Base-by-base conservation (phyloP, 371 early-diverging fungal species). In the Mucor ambiguus region DNA sequence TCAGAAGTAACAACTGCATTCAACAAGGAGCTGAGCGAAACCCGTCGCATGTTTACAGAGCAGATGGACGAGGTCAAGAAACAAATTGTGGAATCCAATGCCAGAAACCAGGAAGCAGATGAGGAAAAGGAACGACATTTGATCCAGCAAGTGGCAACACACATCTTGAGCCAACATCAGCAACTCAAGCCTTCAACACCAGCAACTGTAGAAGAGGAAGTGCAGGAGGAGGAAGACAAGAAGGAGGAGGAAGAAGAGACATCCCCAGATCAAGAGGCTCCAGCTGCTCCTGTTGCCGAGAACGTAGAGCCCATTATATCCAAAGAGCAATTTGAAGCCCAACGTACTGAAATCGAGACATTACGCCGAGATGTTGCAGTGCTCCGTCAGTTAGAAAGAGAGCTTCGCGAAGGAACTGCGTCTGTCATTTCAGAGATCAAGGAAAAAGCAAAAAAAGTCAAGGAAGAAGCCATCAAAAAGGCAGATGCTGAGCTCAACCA, bases 361-460 rank as follows among this genome's bases (percentile, higher is more conserved):
- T 56, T 81, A 24, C 75, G 72, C 44, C 79, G 86, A 16, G 88
- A 88, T 29, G 75, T 92, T 32, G 77, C 83, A 6, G 75, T 90
- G 5, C 74, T 87, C 33, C 83, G 92, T 29, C 92, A 91, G 60
- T 37, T 82, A 24, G 87, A 87, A 35, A 67, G 75, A 6, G 89
- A 87, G 32, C 77, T 86, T 56, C 83, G 80, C n/a, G 79, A 68
- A 22, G 81, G 77, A 1, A 81, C 84, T 0, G 75, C 79, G 20
- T 20, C 56, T 2, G 69, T 84, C 33, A 69, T 89, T 9, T 62
- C 70, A 29, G 75, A 76, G 18, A 52, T 88, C 37, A 75, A 79
- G 4, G 70, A 74, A 16, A 85, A 87, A 49, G 74, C 87, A 48
- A 67, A 63, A n/a, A 70, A 69, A 69, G 69, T 85, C 33, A 75